These are phyloP conservation scores for Lentinula novae-zelandiae DNA, from an alignment of 1,284 basidiomycete genomes.

Conservation along the genomic window DNA sequence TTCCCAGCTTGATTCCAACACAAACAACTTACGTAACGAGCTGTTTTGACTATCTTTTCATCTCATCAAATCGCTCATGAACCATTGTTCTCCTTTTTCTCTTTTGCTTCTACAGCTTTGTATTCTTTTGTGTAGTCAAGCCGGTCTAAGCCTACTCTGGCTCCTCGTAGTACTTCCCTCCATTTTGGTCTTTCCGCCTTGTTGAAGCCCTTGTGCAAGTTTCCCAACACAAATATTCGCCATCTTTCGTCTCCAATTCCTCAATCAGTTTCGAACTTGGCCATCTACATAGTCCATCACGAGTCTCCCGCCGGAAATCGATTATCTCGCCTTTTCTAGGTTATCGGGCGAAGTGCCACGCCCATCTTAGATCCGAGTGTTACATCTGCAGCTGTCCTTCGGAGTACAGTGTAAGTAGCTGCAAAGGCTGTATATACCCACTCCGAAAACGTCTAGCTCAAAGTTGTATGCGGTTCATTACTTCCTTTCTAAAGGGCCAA, in stretches of 20 bases:
- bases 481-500: too few relatives aligned
- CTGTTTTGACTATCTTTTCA: not conserved
- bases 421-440: not conserved
- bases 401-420: too few relatives aligned
- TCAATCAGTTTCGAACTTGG: not conserved
- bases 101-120: not conserved
- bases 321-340: not conserved
- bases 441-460: not conserved
- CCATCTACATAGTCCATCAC: not conserved
- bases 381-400: not conserved
- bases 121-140: not conserved
- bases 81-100: not conserved
- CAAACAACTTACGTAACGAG: conserved; percentile 1
- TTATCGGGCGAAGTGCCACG: not conserved
- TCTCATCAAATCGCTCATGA: not conserved
- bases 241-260: conserved; percentile 4
- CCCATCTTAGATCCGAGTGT: not conserved
- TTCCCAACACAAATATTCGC: not conserved
- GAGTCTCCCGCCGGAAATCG: not conserved
- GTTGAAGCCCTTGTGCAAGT: not conserved
- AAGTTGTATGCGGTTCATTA: not conserved
- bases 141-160: not conserved
- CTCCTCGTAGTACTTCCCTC: not conserved
- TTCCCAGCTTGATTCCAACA: not conserved
- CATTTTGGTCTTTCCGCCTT: not conserved